These are phyloP conservation scores for Phytophthora pinifolia DNA, from an alignment of 352 stramenopile species.

Conservation along the genomic window DNA sequence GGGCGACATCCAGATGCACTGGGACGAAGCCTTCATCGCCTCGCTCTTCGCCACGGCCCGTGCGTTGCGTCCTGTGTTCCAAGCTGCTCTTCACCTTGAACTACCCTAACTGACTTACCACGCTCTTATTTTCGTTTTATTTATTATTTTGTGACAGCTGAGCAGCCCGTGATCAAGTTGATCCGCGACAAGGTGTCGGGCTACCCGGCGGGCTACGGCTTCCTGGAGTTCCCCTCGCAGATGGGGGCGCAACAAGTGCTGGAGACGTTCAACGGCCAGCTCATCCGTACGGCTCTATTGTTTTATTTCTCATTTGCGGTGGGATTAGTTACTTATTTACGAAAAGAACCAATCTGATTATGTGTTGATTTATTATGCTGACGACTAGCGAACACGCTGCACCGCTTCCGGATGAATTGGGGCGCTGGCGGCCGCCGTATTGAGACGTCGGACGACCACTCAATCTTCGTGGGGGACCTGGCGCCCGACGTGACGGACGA, in stretches of 20 bases:
- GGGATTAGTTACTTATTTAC: not conserved
- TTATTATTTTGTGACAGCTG: conserved; percentile 35
- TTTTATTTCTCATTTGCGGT: not conserved
- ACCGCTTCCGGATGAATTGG: conserved; percentile 93
- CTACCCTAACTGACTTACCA: not conserved
- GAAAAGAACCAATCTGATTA: conserved; percentile 9
- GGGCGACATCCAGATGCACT: conserved; percentile 90
- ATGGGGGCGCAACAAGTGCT: conserved; percentile 83
- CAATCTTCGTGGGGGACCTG: conserved; percentile 92
- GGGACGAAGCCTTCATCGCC: conserved; percentile 88
- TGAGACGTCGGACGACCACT: conserved; percentile 84
- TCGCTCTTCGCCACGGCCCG: conserved; percentile 79
- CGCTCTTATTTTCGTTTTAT: conserved; percentile 3
- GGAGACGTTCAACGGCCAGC: conserved; percentile 84
- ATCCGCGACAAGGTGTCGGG: conserved; percentile 91
- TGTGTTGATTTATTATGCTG: conserved; percentile 6
- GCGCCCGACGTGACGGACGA: conserved; percentile 90
- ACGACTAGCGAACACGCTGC: conserved; percentile 77
- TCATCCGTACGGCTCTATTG: conserved; percentile 65
- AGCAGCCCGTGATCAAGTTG: conserved; percentile 88
- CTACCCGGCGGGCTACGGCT: conserved; percentile 89
- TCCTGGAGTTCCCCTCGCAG: conserved; percentile 89
- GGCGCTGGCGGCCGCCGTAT: conserved; percentile 85
- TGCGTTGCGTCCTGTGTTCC: conserved; percentile 25
- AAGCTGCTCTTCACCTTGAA: conserved; percentile 2